Percentiles rank a stretch among this genome's conserved stretches.
Evolutionary conservation across 2,329 filamentous ascomycete genomes (phyloP).

Genomic region (Hirsutella thompsonii): DNA sequence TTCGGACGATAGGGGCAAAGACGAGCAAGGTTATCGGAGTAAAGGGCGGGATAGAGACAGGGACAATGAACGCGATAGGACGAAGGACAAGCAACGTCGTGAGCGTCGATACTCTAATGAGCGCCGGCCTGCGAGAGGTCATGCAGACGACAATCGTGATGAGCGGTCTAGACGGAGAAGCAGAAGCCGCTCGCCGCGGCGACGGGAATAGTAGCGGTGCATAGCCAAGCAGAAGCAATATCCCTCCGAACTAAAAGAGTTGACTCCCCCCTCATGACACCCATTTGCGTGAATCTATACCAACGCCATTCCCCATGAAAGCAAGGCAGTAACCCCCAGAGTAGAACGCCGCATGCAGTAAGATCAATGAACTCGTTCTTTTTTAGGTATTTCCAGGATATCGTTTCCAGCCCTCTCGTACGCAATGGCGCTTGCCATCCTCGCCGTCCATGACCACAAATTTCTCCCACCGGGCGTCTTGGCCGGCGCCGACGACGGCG

Average conservation of each 20-base stretch:
- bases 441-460: slow-evolving; percentile 60
- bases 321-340: background rate
- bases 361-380: no score
- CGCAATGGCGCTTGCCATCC: slow-evolving; percentile 52
- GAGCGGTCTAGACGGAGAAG: slow-evolving; percentile 17
- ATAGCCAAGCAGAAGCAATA: slow-evolving; percentile 10
- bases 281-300: background rate
- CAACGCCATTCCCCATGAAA: background rate
- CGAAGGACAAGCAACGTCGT: background rate
- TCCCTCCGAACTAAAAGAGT: background rate
- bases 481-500: slow-evolving; percentile 65
- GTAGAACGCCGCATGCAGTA: background rate
- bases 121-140: slow-evolving; percentile 9
- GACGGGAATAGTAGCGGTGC: slow-evolving; percentile 12
- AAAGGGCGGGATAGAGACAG: no score
- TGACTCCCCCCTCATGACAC: background rate
- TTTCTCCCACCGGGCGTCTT: slow-evolving; percentile 77
- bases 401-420: slow-evolving; percentile 70
- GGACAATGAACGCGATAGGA: slow-evolving; percentile 8
- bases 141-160: slow-evolving; percentile 13
- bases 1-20: background rate
- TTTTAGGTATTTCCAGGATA: slow-evolving; percentile 42
- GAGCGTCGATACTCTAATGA: background rate
- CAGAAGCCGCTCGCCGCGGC: slow-evolving; percentile 30
- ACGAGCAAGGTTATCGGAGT: background rate